These are phyloP conservation scores for Lentithecium fluviatile DNA, from an alignment of 495 filamentous ascomycete genomes.

Conservation along the genomic window DNA sequence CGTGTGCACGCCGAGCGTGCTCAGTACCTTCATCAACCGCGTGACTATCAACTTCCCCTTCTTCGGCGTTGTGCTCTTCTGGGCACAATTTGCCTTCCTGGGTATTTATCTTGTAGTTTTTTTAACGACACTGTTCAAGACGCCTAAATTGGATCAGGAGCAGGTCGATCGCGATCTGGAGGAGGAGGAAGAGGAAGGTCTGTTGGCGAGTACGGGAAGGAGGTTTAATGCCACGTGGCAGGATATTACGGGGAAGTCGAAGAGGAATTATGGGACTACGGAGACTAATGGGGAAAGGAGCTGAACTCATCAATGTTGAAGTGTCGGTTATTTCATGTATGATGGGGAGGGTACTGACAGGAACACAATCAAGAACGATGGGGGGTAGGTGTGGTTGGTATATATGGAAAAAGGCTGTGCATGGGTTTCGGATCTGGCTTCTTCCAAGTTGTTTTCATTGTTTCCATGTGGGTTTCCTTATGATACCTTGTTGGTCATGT, in stretches of 20 bases:
- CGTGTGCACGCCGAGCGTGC: slow-evolving; percentile 87
- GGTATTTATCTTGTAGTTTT: slow-evolving; percentile 79
- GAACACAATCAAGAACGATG: no score
- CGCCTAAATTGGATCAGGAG: slow-evolving; percentile 70
- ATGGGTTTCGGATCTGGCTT: no score
- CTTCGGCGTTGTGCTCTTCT: slow-evolving; percentile 91
- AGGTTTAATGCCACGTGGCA: slow-evolving; percentile 83
- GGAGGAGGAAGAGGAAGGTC: slow-evolving; percentile 90
- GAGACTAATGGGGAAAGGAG: slow-evolving; percentile 22
- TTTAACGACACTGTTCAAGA: slow-evolving; percentile 70
- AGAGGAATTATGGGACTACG: slow-evolving; percentile 33
- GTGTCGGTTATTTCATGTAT: no score
- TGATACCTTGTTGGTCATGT: no score
- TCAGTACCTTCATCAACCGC: slow-evolving; percentile 88
- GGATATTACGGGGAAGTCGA: slow-evolving; percentile 66
- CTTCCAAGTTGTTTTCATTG: no score
- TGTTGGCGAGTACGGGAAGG: slow-evolving; percentile 77
- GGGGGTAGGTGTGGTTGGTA: no score
- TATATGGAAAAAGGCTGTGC: no score
- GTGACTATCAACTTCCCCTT: slow-evolving; percentile 94
- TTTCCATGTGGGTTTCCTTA: no score
- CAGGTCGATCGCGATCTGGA: slow-evolving; percentile 85
- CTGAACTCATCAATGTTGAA: no score
- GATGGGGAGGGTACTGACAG: no score
- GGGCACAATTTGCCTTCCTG: slow-evolving; percentile 90